A percentile compares a stretch with the other conserved stretches of the same genome.
Conservation (phyloP, 192 early-diverging fungal species). For the Coemansia sp. region DNA sequence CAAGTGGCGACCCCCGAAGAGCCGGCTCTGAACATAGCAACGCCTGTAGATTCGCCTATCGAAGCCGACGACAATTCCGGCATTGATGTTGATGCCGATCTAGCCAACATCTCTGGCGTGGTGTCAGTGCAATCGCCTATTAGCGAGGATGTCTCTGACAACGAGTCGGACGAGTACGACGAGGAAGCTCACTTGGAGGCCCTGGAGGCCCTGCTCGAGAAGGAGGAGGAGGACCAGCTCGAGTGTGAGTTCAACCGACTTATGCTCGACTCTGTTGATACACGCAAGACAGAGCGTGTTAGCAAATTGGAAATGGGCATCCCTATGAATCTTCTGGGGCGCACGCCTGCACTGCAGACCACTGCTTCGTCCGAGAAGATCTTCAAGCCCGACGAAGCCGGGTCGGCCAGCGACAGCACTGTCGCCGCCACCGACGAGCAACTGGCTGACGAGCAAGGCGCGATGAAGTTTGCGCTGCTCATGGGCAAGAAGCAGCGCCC, state of each 20-base stretch:
- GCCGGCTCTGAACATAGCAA: neutral
- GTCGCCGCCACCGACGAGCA: neutral
- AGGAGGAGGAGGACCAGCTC: constrained; percentile 84
- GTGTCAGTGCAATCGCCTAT: neutral
- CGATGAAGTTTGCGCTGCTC: constrained; percentile 44
- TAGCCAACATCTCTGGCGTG: neutral
- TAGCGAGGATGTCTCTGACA: neutral
- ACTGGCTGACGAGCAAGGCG: constrained; percentile 9
- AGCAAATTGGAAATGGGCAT: constrained; percentile 85
- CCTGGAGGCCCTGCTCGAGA: constrained; percentile 68
- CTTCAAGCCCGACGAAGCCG: neutral
- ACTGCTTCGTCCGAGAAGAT: neutral
- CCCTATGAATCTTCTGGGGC: constrained; percentile 66
- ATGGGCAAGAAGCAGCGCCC: constrained; percentile 50
- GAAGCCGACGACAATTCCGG: neutral
- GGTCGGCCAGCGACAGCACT: neutral
- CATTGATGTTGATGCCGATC: neutral
- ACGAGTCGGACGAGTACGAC: neutral
- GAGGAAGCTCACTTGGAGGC: constrained; percentile 58
- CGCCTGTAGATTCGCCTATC: neutral
- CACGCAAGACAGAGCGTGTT: constrained; percentile 61
- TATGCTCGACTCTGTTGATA: constrained; percentile 88
- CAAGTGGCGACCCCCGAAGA: neutral
- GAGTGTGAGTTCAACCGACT: constrained; percentile 87
- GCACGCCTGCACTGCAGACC: constrained; percentile 13